phyloP scores from a whole-genome alignment of 345 rosid species.

The Moricandia moricandioides region DNA sequence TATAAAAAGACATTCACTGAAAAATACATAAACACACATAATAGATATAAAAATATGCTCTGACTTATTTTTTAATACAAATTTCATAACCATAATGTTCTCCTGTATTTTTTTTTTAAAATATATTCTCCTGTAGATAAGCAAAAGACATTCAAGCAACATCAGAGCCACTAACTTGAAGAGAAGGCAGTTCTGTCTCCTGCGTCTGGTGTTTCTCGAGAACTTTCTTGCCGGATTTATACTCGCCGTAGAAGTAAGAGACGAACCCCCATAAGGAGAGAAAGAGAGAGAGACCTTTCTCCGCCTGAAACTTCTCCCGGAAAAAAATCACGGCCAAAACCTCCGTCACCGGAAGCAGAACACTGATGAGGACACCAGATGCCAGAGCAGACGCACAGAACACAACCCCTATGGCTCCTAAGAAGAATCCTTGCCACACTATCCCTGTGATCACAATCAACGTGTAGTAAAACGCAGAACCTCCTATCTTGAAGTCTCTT shows the following conservation, averaged over 20 bases:
- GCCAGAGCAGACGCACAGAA: conserved; percentile 58
- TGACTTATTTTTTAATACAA: neutral
- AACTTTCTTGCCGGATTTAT: conserved; percentile 25
- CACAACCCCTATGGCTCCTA: conserved; percentile 61
- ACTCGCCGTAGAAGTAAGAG: conserved; percentile 65
- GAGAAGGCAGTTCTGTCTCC: conserved; percentile 34
- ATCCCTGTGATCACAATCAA: conserved; percentile 42
- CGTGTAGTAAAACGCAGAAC: conserved; percentile 42
- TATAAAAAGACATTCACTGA: neutral
- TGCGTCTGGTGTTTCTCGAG: conserved; percentile 4
- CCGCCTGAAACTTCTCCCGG: conserved; percentile 46
- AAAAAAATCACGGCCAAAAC: conserved; percentile 64
- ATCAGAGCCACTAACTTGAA: neutral
- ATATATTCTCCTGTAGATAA: neutral
- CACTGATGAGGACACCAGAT: conserved; percentile 50
- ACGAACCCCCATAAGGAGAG: conserved; percentile 73
- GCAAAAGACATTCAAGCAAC: conserved; percentile 4
- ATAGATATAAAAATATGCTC: neutral
- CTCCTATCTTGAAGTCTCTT: conserved; percentile 47
- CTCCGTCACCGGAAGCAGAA: conserved; percentile 59
- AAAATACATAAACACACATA: neutral
- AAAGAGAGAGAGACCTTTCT: conserved; percentile 64
- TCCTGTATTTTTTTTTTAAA: too few species aligned
- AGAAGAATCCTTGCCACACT: conserved; percentile 51
- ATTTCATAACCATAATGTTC: neutral